Percentiles rank a stretch among this genome's conserved stretches.
These are phyloP conservation scores for Trametes versicolor DNA, from an alignment of 1,284 basidiomycete genomes.

Conservation along the genomic window DNA sequence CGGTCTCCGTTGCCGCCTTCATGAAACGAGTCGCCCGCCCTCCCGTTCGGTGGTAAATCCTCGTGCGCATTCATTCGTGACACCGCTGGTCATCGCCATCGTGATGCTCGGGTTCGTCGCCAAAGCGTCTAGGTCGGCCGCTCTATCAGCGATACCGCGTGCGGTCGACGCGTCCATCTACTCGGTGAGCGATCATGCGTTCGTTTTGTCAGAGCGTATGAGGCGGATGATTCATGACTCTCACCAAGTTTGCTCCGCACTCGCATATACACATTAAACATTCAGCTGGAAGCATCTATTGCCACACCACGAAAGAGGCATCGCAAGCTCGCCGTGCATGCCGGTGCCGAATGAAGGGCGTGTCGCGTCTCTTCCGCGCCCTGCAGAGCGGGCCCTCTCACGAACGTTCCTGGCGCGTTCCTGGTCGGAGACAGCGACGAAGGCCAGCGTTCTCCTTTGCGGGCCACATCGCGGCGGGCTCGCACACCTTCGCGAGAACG, in stretches of 20 bases:
- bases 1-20: conserved; percentile 11
- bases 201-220: background rate
- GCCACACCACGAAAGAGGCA: background rate
- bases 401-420: conserved; percentile 12
- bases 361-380: background rate
- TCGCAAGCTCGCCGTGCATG: background rate
- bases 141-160: conserved; percentile 3
- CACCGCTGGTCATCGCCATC: conserved; percentile 9
- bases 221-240: background rate
- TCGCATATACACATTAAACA: conserved; percentile 6
- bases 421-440: conserved; percentile 1
- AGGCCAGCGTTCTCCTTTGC: conserved; percentile 4
- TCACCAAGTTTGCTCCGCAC: background rate
- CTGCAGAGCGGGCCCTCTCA: conserved; percentile 1
- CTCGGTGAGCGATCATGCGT: background rate
- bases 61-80: background rate
- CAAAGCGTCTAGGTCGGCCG: background rate
- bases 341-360: conserved; percentile 1
- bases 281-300: background rate
- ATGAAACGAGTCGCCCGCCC: conserved; percentile 12
- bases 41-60: background rate
- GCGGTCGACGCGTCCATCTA: background rate
- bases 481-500: conserved; percentile 16
- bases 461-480: conserved; percentile 8
- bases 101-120: background rate